Percentiles rank a stretch among this genome's conserved stretches.
These are phyloP conservation scores for Selenicereus undatus DNA, from an alignment of 148 eudicot species.

Conservation along the genomic window DNA sequence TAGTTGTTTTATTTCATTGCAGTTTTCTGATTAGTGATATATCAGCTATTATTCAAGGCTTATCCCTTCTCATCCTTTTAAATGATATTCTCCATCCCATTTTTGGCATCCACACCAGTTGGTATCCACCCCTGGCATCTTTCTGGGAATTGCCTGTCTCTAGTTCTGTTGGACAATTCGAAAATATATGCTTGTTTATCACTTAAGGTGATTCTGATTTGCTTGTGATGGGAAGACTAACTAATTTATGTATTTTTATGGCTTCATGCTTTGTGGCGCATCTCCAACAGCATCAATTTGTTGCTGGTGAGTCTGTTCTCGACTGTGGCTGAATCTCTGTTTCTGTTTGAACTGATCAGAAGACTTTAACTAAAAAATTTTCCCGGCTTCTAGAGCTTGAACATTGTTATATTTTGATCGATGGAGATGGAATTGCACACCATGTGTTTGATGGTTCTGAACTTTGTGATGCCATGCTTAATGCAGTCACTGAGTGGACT, in stretches of 20 bases:
- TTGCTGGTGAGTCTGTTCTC: constrained; percentile 71
- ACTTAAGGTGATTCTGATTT: not conserved
- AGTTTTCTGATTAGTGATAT: constrained; percentile 5
- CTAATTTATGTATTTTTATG: constrained; percentile 24
- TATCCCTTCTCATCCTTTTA: not conserved
- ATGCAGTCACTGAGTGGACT: constrained; percentile 96
- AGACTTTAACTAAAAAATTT: not conserved
- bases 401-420: not conserved
- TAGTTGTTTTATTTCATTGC: constrained; percentile 4
- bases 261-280: constrained; percentile 27
- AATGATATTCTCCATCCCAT: not conserved
- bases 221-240: constrained; percentile 25
- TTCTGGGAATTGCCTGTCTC: not conserved
- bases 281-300: constrained; percentile 85
- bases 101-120: not conserved
- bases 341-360: constrained; percentile 2
- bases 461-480: constrained; percentile 11
- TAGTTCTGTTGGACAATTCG: not conserved
- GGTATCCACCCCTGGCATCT: not conserved
- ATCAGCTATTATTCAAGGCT: not conserved
- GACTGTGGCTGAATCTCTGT: not conserved
- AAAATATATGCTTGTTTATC: not conserved
- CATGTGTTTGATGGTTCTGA: not conserved
- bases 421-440: not conserved
- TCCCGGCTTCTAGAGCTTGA: not conserved